These are phyloP conservation scores for Boeremia lycopersici DNA, from an alignment of 2,329 filamentous ascomycete genomes.

Conservation along the genomic window DNA sequence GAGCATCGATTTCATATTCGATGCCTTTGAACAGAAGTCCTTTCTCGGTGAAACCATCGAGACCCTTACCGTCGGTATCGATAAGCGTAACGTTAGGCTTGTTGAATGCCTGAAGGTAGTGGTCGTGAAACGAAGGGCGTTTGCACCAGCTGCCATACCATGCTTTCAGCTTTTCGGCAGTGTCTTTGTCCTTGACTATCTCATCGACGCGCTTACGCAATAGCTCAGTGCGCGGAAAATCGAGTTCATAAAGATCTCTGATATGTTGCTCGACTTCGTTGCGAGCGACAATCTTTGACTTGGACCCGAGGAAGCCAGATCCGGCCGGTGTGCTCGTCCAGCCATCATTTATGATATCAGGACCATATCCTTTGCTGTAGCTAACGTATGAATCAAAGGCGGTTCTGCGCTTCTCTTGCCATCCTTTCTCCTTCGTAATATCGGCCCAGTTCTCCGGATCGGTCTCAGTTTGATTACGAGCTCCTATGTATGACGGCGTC, in stretches of 20 bases:
- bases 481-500: background rate
- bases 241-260: background rate
- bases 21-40: background rate
- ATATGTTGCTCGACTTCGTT: background rate
- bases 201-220: background rate
- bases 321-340: background rate
- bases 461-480: background rate
- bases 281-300: background rate
- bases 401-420: background rate
- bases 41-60: constrained; percentile 35
- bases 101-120: constrained; percentile 65
- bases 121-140: constrained; percentile 65
- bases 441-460: background rate
- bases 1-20: background rate
- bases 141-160: constrained; percentile 69
- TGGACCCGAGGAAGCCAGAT: background rate
- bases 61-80: constrained; percentile 62
- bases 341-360: background rate
- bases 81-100: constrained; percentile 62
- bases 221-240: background rate
- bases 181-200: constrained; percentile 20
- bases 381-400: background rate
- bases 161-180: constrained; percentile 59
- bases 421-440: background rate
- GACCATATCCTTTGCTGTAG: background rate